Percentiles rank a stretch among this genome's conserved stretches.
Evolutionary conservation across 305 asterid species (phyloP).

Genomic region (Coffea humblotiana): DNA sequence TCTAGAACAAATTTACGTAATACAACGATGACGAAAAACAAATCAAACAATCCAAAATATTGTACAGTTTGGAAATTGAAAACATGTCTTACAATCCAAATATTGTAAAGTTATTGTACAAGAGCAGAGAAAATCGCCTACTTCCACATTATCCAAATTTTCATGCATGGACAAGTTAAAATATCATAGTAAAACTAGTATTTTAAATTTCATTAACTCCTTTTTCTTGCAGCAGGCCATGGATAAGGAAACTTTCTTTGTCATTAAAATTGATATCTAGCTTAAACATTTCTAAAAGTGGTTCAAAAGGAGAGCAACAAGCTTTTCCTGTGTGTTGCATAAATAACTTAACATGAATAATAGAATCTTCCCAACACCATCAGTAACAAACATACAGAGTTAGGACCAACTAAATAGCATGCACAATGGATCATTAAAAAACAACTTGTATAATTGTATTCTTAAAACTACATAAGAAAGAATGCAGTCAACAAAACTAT

Average conservation of each 20-base stretch:
- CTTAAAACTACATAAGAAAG: no score
- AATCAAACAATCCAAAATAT: no score
- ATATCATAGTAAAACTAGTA: background rate
- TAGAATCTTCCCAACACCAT: background rate
- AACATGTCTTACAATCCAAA: no score
- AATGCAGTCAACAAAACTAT: background rate
- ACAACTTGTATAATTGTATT: no score
- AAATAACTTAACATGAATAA: background rate
- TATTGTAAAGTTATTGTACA: no score
- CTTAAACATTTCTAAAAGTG: background rate
- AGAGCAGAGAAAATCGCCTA: background rate
- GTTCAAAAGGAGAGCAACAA: background rate
- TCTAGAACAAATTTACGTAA: no score
- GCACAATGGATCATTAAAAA: no score
- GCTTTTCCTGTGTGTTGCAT: background rate
- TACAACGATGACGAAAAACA: no score
- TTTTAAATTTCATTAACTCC: background rate
- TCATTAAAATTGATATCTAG: background rate
- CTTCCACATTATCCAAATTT: background rate
- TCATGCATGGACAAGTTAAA: background rate
- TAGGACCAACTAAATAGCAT: no score
- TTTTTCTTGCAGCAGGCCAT: background rate
- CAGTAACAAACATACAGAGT: background rate
- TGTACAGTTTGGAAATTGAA: no score
- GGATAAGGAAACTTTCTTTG: background rate